Conservation (phyloP, 345 rosid species). For the Dimocarpus longan region DNA sequence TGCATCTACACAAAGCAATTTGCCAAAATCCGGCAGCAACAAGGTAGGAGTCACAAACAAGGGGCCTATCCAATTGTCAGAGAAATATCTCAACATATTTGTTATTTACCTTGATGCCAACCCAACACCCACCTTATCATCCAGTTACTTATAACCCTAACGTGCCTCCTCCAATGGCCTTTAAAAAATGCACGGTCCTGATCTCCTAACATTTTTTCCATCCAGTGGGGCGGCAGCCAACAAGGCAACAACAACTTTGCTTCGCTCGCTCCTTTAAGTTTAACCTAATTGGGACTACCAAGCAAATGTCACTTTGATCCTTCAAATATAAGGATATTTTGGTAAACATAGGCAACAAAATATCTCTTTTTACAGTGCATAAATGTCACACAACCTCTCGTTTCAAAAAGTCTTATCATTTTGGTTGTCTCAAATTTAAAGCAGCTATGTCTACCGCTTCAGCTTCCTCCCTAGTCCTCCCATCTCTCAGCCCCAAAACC, state of each 20-base stretch:
- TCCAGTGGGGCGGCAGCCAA: not conserved
- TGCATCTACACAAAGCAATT: not conserved
- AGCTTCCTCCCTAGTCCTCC: slow-evolving; percentile 67
- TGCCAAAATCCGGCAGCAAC: not conserved
- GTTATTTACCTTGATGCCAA: not conserved
- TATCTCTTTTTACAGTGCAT: slow-evolving; percentile 1
- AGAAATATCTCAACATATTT: not conserved
- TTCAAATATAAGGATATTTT: slow-evolving; percentile 9
- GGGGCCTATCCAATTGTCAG: not conserved
- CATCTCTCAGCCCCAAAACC: slow-evolving; percentile 56
- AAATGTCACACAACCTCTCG: not conserved
- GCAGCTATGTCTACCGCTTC: slow-evolving; percentile 61
- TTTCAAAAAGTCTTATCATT: slow-evolving; percentile 33
- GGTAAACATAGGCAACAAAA: not conserved
- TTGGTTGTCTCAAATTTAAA: not conserved
- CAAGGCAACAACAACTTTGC: not conserved
- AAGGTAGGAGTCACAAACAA: not conserved
- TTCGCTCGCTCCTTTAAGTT: not conserved
- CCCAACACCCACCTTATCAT: not conserved
- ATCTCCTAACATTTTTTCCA: slow-evolving; percentile 14
- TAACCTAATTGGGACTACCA: not conserved
- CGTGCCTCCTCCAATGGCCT: slow-evolving; percentile 34
- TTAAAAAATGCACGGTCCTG: slow-evolving; percentile 32
- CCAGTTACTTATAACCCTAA: not conserved
- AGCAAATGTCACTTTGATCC: not conserved